These are phyloP conservation scores for Thielaviopsis musarum DNA, from an alignment of 2,329 filamentous ascomycete species.

Conservation along the genomic window DNA sequence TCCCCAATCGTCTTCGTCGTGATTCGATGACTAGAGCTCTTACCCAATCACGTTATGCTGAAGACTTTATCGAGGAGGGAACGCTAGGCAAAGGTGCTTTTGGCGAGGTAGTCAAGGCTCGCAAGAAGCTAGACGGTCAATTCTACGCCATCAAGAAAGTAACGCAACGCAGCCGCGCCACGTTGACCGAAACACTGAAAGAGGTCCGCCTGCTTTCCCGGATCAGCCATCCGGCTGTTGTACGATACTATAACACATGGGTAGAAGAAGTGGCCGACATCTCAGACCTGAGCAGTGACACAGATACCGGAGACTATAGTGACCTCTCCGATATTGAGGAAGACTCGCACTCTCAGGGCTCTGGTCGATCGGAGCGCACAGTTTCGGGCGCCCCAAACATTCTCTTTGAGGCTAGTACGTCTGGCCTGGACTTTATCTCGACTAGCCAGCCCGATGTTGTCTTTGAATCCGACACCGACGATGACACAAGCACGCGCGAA, in stretches of 20 bases:
- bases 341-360: conserved; percentile 16
- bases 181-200: conserved; percentile 61
- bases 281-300: conserved; percentile 26
- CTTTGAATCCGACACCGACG: conserved; percentile 45
- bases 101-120: conserved; percentile 87
- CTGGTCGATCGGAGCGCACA: conserved; percentile 18
- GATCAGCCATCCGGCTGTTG: conserved; percentile 71
- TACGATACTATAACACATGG: conserved; percentile 93
- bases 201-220: conserved; percentile 83
- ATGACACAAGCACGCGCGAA: conserved; percentile 27
- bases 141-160: conserved; percentile 98
- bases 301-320: conserved; percentile 36
- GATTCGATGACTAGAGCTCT: conserved; percentile 41
- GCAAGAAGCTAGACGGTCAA: conserved; percentile 83
- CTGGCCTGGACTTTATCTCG: conserved; percentile 75
- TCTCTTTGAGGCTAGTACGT: conserved; percentile 44
- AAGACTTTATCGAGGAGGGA: conserved; percentile 82
- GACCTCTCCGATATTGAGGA: conserved; percentile 21
- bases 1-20: conserved; percentile 34
- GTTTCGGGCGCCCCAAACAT: conserved; percentile 17
- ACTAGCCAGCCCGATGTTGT: conserved; percentile 43
- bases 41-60: conserved; percentile 53
- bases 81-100: conserved; percentile 86
- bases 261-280: conserved; percentile 49
- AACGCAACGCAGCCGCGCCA: conserved; percentile 56